Evolutionary conservation across 805 yeast species (phyloP).

Genomic region (Metschnikowia lachancei): DNA sequence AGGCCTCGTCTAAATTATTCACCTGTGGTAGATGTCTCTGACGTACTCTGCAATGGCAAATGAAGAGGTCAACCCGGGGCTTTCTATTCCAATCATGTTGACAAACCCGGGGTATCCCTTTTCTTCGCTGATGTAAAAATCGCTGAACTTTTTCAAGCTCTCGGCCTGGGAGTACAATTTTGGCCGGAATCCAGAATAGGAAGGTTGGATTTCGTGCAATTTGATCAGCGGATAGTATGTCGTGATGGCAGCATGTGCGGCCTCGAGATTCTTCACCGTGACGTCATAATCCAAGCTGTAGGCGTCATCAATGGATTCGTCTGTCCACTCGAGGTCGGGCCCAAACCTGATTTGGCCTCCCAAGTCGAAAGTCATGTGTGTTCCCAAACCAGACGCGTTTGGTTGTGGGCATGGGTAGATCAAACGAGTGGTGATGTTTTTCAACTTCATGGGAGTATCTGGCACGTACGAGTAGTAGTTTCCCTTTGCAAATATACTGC

Average conservation of each 20-base stretch:
- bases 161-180: constrained; percentile 52
- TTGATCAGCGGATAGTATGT: constrained; percentile 64
- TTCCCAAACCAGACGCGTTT: constrained; percentile 74
- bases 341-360: constrained; percentile 82
- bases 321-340: constrained; percentile 85
- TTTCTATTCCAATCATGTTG: constrained; percentile 78
- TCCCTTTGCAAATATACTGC: constrained; percentile 77
- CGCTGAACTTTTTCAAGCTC: constrained; percentile 50
- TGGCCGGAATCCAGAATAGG: constrained; percentile 84
- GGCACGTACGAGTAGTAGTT: constrained; percentile 64
- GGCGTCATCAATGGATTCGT: constrained; percentile 26
- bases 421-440: constrained; percentile 29
- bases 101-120: constrained; percentile 74
- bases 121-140: constrained; percentile 62
- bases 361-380: constrained; percentile 80
- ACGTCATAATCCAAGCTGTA: constrained; percentile 46
- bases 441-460: constrained; percentile 38
- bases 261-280: constrained; percentile 45
- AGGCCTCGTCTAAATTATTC: no score
- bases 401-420: constrained; percentile 77
- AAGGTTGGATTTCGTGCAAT: constrained; percentile 52
- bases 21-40: constrained; percentile 22
- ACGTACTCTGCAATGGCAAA: constrained; percentile 83
- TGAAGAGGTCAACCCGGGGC: constrained; percentile 84
- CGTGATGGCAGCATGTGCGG: constrained; percentile 57